Base-by-base conservation (phyloP, 345 rosid species). In the Bruguiera gymnorhiza region DNA sequence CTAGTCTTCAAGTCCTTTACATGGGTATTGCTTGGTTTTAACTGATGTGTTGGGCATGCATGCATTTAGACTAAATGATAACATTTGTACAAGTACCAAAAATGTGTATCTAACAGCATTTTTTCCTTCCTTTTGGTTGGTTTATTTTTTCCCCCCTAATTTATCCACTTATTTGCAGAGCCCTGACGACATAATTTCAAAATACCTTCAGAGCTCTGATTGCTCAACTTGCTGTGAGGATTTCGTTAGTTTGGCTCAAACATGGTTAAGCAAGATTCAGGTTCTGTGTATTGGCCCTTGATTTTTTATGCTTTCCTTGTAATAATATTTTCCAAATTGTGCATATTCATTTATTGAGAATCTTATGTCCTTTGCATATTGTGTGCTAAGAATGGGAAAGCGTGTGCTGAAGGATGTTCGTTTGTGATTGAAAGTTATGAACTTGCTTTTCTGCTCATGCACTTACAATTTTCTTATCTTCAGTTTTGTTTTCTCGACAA, bases 221-320 rank as follows among this genome's bases (percentile, higher is more conserved):
- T 91, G 94, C 48, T 82, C 89, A 63, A 70, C 62, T 73, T 81
- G 76, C 60, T 90, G 94, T 75, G 93, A 90, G 83, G 98, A 95
- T 81, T 92, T 95, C 68, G 94, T 92, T 63, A 63, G 73, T 73
- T 82, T 87, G 68, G 98, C 80, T 55, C 97, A 88, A 80, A 74
- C 83, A 59, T 90, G 98, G 92, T 66, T 90, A 73, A 81, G 69
- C 70, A 95, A 88, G 81, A 85, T 92, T 70, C 83, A 92, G 98
- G 99, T 92, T 36, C 34, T 13, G 19, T 31, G 2, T 32, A 27
- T 8, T n/a, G 43, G 13, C 32, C 20, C 50, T 43, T 43, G 50
- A 19, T 34, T 16, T 60, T 50, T 55, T 55, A 9, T 21, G 27
- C 59, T 55, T 55, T 23, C 4, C 29, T 39, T 39, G 11, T 37